Evolutionary conservation across 352 stramenopile genomes (phyloP), one percentile per base, ranked within the genome.

Genomic region (Globisporangium radiosum): DNA sequence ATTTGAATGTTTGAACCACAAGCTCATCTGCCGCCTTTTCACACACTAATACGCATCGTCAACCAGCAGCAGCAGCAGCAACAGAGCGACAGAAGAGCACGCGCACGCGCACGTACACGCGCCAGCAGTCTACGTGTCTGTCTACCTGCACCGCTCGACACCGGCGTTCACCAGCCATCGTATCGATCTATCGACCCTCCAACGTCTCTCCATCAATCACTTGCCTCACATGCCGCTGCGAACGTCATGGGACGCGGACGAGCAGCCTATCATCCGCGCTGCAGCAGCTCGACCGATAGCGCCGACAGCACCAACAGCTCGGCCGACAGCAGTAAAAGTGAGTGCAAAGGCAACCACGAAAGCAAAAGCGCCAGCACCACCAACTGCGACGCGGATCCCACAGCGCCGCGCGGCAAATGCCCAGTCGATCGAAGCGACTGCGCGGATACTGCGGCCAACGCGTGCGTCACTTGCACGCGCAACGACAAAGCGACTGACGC

Each of bases 391-490:
- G 76, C 57, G 71, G 47, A 56, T 43, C 10, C 66, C 81, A 17
- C 62, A 71, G 15, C 78, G 55, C n/a, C 25, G 25, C 2, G 71
- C 87, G 17, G 60, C 81, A 5, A 76, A 71, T 40, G 73, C 87
- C 48, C 69, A 68, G 5, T 64, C 75, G 0, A 91, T 91, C 56
- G 78, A 73, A 7, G 68, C 79, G 42, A 78, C 71, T 14, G 81
- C 80, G 56, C 76, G 81, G 49, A 75, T 91, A 42, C 66, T 91
- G 37, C 70, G 57, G 11, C 81, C 80, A 50, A 90, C 79, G 7
- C 59, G 73, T 42, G 67, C 73, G 40, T 91, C 84, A 60, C 62
- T 90, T 43, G 79, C 71, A 15, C 67, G 59, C 38, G 64, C 71
- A 0, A 63, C 75, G 14, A 60, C 68, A 47, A 84, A 87, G 60